Base-by-base conservation (phyloP, 2,329 filamentous ascomycete species). In the Aspergillus eucalypticola region DNA sequence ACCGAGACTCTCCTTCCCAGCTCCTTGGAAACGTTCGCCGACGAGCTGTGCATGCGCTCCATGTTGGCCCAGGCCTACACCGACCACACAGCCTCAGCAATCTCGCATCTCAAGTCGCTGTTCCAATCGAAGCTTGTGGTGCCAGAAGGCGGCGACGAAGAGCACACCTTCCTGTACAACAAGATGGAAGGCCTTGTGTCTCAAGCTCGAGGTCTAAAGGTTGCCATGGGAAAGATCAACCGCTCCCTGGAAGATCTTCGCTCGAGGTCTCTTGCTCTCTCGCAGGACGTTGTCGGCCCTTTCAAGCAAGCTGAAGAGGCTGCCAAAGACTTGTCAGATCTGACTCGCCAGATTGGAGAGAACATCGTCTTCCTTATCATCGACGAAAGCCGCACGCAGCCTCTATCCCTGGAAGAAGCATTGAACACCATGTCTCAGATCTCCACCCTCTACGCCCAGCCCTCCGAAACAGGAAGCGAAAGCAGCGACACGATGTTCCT, bases 151-250 rank as follows among this genome's bases (percentile, higher is more conserved):
- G 88, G 90, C 55, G 89, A 91, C 19, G 86, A 89, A 25, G 88
- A 91, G 65, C 84, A 84, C 10, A 79, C 87, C 62, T 83, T 89
- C 67, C 89, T 96, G 67, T 75, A 84, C 29, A 87, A 86, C 69
- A 90, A 89, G 73, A 81, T 89, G 1, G 92, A 96, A 61, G 75
- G 83, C 15, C 85, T 92, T 57, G 84, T 92, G 61, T 87, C 86
- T 13, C 88, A 92, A 69, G 90, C 90, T 7, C 86, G 93, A 61
- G 92, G 90, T 71, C 85, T 89, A 58, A 96, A 96, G 81, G 90
- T 96, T 35, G 84, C 94, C 52, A 86, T 90, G 51, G 86, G 88
- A 58, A 96, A 96, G 79, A 86, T 90, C 5, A 84, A 91, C 44
- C 86, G 90, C 55, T 87, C 90, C 17, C 79, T 96, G 11, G 86